Conservation (phyloP, 2,329 filamentous ascomycete genomes). For the Gaeumannomyces tritici region DNA sequence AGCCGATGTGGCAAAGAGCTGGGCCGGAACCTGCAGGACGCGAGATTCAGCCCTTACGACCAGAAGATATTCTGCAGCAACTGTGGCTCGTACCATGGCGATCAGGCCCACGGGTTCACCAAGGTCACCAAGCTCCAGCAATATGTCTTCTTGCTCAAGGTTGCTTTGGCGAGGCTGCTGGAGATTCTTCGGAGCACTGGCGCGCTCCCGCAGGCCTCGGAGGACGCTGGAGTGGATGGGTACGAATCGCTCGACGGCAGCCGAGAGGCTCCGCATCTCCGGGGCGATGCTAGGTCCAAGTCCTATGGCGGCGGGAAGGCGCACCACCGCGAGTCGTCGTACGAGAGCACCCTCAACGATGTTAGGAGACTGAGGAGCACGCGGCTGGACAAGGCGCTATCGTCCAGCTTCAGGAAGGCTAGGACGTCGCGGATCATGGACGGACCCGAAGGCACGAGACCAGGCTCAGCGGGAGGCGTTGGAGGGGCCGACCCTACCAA, state of each 20-base stretch:
- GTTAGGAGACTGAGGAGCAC: constrained; percentile 87
- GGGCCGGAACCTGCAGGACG: constrained; percentile 57
- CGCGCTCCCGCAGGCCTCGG: constrained; percentile 64
- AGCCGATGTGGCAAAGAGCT: constrained; percentile 56
- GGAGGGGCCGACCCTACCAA: constrained; percentile 40
- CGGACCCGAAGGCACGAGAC: constrained; percentile 64
- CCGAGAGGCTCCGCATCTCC: constrained; percentile 43
- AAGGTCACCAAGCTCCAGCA: constrained; percentile 81
- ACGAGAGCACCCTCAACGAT: constrained; percentile 94
- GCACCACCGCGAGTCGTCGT: constrained; percentile 61
- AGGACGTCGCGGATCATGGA: constrained; percentile 89
- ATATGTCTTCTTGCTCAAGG: constrained; percentile 85
- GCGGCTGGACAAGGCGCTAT: constrained; percentile 86
- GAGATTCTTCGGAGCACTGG: constrained; percentile 79
- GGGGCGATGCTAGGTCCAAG: constrained; percentile 62
- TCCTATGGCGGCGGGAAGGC: constrained; percentile 56
- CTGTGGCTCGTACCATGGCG: constrained; percentile 51
- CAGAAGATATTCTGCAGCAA: constrained; percentile 61
- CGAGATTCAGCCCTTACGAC: constrained; percentile 59
- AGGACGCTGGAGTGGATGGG: constrained; percentile 59
- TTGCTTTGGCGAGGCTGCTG: constrained; percentile 81
- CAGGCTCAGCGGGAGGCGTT: constrained; percentile 61
- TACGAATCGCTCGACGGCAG: constrained; percentile 60
- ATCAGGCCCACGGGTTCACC: constrained; percentile 45
- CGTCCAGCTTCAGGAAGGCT: constrained; percentile 83